Evolutionary conservation across 225 moss, liverwort and hornwort genomes (phyloP).

Genomic region (Neckera pumila): DNA sequence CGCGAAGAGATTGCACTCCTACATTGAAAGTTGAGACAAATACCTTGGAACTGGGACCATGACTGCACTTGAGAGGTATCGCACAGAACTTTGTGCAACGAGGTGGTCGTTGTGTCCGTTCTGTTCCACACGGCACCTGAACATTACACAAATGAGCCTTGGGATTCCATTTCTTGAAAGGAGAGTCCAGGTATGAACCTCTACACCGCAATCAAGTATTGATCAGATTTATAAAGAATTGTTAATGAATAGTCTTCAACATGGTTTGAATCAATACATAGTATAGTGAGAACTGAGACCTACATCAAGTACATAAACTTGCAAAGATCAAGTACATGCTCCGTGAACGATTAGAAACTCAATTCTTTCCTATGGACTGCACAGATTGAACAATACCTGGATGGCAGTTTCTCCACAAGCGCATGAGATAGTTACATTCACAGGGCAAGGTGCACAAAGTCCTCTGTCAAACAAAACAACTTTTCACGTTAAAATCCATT

Average conservation of each 20-base stretch:
- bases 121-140: constrained; percentile 90
- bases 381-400: constrained; percentile 35
- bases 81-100: constrained; percentile 65
- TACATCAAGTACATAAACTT: not conserved
- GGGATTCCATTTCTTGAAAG: not conserved
- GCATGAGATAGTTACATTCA: constrained; percentile 68
- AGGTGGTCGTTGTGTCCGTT: constrained; percentile 75
- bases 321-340: not conserved
- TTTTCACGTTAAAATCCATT: not conserved
- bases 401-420: constrained; percentile 82
- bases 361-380: not conserved
- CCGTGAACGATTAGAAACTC: not conserved
- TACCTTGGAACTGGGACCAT: constrained; percentile 67
- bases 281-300: not conserved
- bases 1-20: not conserved
- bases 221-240: not conserved
- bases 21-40: not conserved
- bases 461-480: constrained; percentile 52
- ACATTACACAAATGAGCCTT: not conserved
- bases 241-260: not conserved
- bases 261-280: not conserved
- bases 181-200: not conserved
- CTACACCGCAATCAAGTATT: not conserved
- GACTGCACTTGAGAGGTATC: constrained; percentile 52
- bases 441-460: constrained; percentile 83